Base-by-base conservation (phyloP, 257 asterid species). In the Salvia splendens region DNA sequence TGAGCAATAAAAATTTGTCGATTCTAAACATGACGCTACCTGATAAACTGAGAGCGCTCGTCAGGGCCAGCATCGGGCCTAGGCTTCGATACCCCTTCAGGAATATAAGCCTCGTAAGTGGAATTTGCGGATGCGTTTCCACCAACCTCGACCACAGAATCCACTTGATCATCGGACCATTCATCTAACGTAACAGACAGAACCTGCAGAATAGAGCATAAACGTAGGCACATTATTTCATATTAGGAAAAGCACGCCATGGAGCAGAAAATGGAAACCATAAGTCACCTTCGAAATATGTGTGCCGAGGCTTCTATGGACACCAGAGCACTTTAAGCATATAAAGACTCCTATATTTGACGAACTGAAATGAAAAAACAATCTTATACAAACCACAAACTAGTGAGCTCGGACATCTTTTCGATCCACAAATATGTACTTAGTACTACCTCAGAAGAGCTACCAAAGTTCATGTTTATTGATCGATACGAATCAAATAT, bases 101-200 rank as follows among this genome's bases (percentile, higher is more conserved):
- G 99, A 74, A 91, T 64, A 73, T 94, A 85, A 75, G 99, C 97
- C 82, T 94, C 99, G 58, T 94, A 94, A 46, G 87, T 94, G 77
- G 99, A 91, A 81, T 94, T 94, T 59, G 99, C 99, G 14, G 96
- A 80, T 42, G 84, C 88, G 80, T 94, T 94, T 79, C 99, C 99
- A 38, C 99, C 97, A 60, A 94, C 92, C 85, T 94, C 99, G 20
- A 91, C 64, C 96, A 94, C 82, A 59, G 95, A 72, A 61, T 94
- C 97, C 67, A 94, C 68, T 78, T 94, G 95, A 67, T 81, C 96
- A 50, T 94, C 89, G 8, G 96, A 87, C 99, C 99, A 94, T 49
- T 94, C 99, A 82, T 94, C 99, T 83, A 94, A 77, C 46, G 97
- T 87, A 78, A 94, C 97, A 40, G 97, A 94, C 75, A 94, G 81